Evolutionary conservation across 495 filamentous ascomycete species (phyloP).

Genomic region (Podospora pseudocomata): DNA sequence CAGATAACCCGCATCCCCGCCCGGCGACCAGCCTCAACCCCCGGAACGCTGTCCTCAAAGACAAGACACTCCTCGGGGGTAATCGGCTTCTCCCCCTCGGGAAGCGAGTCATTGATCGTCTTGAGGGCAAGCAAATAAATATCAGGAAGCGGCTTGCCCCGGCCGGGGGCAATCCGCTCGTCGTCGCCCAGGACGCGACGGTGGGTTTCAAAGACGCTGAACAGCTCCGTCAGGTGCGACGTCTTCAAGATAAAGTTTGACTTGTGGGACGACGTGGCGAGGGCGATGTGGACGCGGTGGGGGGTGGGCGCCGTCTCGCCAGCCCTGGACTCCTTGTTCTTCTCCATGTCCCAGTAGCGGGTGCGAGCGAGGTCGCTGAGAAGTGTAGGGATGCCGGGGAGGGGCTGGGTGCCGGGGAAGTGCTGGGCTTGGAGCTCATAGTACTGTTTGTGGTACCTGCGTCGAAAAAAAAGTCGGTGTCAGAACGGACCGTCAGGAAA

Average conservation of each 20-base stretch:
- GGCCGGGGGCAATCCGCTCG: conserved; percentile 66
- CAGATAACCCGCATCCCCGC: conserved; percentile 96
- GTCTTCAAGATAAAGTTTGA: conserved; percentile 80
- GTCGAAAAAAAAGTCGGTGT: background rate
- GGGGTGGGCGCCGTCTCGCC: conserved; percentile 25
- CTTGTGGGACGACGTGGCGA: conserved; percentile 75
- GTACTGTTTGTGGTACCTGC: conserved; percentile 51
- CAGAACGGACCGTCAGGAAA: background rate
- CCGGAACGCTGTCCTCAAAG: conserved; percentile 92
- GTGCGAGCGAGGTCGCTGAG: conserved; percentile 52
- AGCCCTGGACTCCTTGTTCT: background rate
- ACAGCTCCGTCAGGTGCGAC: conserved; percentile 65
- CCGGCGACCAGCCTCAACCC: conserved; percentile 83
- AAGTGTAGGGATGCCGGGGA: conserved; percentile 74
- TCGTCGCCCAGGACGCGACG: conserved; percentile 86
- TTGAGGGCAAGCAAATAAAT: conserved; percentile 88
- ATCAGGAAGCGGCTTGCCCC: conserved; percentile 91
- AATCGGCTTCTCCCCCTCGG: conserved; percentile 63
- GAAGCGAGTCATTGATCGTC: conserved; percentile 71
- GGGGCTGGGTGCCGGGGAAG: conserved; percentile 69
- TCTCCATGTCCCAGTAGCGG: conserved; percentile 41
- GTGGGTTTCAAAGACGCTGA: conserved; percentile 63
- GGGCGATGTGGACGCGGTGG: conserved; percentile 68
- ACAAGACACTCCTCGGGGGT: conserved; percentile 86
- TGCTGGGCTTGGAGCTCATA: conserved; percentile 59